A percentile compares a stretch with the other conserved stretches of the same genome.
These are phyloP conservation scores for Solanum sejunctum DNA, from an alignment of 257 asterid species.

Conservation along the genomic window DNA sequence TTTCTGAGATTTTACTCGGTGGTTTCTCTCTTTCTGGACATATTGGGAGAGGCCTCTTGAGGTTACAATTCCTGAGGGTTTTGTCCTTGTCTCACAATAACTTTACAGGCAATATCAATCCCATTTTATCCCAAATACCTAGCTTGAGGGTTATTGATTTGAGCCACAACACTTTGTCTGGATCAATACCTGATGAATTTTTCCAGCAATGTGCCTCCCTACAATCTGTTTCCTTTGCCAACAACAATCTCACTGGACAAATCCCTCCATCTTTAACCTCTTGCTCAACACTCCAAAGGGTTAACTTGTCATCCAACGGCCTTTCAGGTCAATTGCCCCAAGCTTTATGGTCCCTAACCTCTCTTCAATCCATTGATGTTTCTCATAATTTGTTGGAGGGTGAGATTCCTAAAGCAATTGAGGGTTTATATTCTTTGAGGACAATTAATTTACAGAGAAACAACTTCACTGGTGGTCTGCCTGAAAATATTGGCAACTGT, in stretches of 20 bases:
- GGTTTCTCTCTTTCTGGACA: constrained; percentile 63
- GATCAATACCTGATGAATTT: constrained; percentile 40
- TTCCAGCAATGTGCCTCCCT: constrained; percentile 54
- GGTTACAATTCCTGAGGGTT: constrained; percentile 33
- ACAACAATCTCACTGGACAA: constrained; percentile 53
- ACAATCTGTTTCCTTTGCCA: constrained; percentile 47
- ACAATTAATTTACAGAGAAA: constrained; percentile 36
- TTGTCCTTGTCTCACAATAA: constrained; percentile 52
- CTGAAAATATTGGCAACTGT: constrained; percentile 58
- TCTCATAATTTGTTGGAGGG: constrained; percentile 61
- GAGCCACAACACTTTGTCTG: constrained; percentile 43
- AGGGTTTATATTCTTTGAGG: constrained; percentile 28
- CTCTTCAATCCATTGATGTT: constrained; percentile 47
- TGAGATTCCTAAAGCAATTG: constrained; percentile 51
- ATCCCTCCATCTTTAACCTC: constrained; percentile 46
- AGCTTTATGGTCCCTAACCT: constrained; percentile 40
- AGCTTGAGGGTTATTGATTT: constrained; percentile 41
- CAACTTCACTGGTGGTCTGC: constrained; percentile 45
- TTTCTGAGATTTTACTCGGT: constrained; percentile 45
- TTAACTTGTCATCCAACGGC: constrained; percentile 50
- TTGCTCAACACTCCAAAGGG: constrained; percentile 37
- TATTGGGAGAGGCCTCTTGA: constrained; percentile 43
- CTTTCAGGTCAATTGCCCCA: constrained; percentile 49
- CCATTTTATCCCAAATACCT: constrained; percentile 36
- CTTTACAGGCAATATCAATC: constrained; percentile 49